These are phyloP conservation scores for Aspergillus bertholletiae DNA, from an alignment of 495 filamentous ascomycete species.

Conservation along the genomic window DNA sequence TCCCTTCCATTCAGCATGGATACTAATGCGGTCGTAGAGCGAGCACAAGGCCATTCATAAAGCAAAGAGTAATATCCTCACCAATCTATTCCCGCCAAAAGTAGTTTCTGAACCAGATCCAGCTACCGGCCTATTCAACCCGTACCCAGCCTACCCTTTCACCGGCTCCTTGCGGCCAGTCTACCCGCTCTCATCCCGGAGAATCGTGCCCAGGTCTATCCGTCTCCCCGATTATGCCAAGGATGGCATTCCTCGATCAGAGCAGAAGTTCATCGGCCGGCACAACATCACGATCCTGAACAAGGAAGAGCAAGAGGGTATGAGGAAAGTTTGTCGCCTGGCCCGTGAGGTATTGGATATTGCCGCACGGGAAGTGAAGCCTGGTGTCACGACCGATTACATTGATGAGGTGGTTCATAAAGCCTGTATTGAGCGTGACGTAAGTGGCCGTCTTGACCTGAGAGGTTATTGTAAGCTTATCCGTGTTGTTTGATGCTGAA, in stretches of 20 bases:
- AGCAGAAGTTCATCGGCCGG: slow-evolving; percentile 51
- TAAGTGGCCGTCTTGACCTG: slow-evolving; percentile 40
- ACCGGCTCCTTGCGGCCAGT: slow-evolving; percentile 79
- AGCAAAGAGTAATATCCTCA: slow-evolving; percentile 71
- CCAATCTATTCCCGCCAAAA: slow-evolving; percentile 64
- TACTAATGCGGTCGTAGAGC: slow-evolving; percentile 44
- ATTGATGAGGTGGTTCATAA: slow-evolving; percentile 96
- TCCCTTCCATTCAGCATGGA: background rate
- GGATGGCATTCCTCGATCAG: slow-evolving; percentile 78
- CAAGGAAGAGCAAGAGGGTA: slow-evolving; percentile 73
- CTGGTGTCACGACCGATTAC: slow-evolving; percentile 93
- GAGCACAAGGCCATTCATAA: slow-evolving; percentile 90
- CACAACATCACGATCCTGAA: slow-evolving; percentile 82
- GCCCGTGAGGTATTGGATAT: slow-evolving; percentile 92
- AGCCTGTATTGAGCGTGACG: slow-evolving; percentile 88
- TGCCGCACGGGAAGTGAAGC: slow-evolving; percentile 72
- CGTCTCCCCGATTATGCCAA: slow-evolving; percentile 78
- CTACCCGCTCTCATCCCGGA: slow-evolving; percentile 77
- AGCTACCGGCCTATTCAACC: slow-evolving; percentile 85
- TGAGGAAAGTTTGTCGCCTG: slow-evolving; percentile 89
- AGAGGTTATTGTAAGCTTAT: background rate
- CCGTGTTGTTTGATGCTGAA: slow-evolving; percentile 15
- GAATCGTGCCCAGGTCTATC: slow-evolving; percentile 77
- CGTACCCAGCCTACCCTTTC: slow-evolving; percentile 81
- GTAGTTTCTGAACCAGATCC: slow-evolving; percentile 83